A percentile compares a stretch with the other conserved stretches of the same genome.
Conservation (phyloP, 306 rosid genomes). For the Aeschynomene evenia region DNA sequence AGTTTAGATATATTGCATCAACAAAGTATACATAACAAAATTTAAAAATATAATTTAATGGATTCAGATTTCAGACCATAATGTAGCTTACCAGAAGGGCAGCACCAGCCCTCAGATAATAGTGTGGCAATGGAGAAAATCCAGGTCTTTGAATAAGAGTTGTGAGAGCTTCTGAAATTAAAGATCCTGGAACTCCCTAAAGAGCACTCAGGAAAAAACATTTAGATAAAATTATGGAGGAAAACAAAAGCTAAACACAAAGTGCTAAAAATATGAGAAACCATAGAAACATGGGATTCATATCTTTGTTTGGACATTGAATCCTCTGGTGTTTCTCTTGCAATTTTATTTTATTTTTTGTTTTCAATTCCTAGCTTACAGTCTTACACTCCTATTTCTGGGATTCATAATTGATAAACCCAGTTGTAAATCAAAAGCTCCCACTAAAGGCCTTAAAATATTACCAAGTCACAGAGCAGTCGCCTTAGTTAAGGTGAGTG, state of each 20-base stretch:
- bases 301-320: neutral
- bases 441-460: neutral
- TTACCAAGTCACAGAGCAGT: neutral
- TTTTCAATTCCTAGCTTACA: neutral
- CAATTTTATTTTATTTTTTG: neutral
- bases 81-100: conserved; percentile 67
- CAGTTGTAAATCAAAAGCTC: neutral
- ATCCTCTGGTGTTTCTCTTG: neutral
- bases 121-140: conserved; percentile 51
- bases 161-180: conserved; percentile 57
- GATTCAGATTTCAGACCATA: conserved; percentile 1
- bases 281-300: neutral
- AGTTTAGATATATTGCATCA: conserved; percentile 19
- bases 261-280: conserved; percentile 9
- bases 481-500: neutral
- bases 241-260: neutral
- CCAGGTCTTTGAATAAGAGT: conserved; percentile 54
- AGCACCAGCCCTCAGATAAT: conserved; percentile 85
- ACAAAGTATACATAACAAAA: neutral
- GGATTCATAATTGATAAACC: neutral
- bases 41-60: conserved; percentile 7
- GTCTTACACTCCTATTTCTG: neutral
- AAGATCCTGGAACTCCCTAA: conserved; percentile 74
- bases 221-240: neutral
- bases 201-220: conserved; percentile 31